A percentile compares a stretch with the other conserved stretches of the same genome.
phyloP scores from a whole-genome alignment of 805 yeast species.

The Candida multigemmis region DNA sequence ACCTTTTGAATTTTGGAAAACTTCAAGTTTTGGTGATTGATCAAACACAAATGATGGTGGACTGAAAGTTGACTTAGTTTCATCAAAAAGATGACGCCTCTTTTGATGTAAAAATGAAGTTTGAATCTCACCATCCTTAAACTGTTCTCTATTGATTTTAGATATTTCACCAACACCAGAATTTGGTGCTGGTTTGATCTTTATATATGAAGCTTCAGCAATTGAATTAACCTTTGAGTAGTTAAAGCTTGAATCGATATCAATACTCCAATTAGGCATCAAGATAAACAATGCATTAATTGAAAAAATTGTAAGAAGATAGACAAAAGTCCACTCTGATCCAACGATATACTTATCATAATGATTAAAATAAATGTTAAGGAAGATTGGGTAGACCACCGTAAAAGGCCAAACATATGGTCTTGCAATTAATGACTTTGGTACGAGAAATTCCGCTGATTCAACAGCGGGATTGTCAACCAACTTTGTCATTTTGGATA shows the following conservation, averaged over 20 bases:
- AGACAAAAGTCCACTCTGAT: constrained; percentile 93
- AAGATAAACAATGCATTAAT: constrained; percentile 71
- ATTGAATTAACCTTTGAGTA: constrained; percentile 45
- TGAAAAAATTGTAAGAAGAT: constrained; percentile 63
- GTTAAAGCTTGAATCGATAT: constrained; percentile 61
- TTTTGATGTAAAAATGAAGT: constrained; percentile 80
- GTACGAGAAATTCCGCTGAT: constrained; percentile 66
- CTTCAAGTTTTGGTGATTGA: constrained; percentile 45
- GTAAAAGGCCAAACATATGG: constrained; percentile 83
- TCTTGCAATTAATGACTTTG: constrained; percentile 48
- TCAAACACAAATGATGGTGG: constrained; percentile 79
- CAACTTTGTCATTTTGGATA: constrained; percentile 28
- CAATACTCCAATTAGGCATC: constrained; percentile 90
- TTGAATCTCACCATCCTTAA: constrained; percentile 52
- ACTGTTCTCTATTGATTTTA: constrained; percentile 43
- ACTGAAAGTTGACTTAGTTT: constrained; percentile 44
- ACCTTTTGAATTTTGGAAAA: constrained; percentile 51
- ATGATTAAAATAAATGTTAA: constrained; percentile 51
- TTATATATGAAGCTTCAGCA: constrained; percentile 59
- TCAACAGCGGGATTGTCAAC: constrained; percentile 68
- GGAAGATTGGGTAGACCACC: constrained; percentile 66
- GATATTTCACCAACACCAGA: constrained; percentile 81
- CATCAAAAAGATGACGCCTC: constrained; percentile 73
- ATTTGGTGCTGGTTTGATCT: constrained; percentile 76
- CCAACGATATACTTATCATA: constrained; percentile 83